Evolutionary conservation across 2,329 filamentous ascomycete genomes (phyloP), one percentile per base, ranked within the genome.

Genomic region (Colletotrichum sp.): DNA sequence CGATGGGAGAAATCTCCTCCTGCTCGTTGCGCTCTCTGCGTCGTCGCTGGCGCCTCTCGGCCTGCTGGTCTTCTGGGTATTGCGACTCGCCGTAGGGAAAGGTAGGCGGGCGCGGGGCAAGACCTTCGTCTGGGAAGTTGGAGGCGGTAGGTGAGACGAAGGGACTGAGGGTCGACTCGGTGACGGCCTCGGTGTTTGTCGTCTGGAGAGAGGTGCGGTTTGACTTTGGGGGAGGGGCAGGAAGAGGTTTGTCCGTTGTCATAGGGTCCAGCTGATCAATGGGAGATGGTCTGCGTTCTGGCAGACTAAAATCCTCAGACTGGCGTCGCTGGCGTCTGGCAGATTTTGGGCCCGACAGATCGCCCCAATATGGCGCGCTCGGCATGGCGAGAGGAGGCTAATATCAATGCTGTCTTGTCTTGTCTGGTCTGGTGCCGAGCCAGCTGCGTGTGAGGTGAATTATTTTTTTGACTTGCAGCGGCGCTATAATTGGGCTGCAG

Each of bases 91-190:
- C 85, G 82, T 89, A 89, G 71, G 89, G 87, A 72, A 90, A 87
- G 3, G 91, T 91, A n/a, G 90, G 86, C 52, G 91, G 91, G 73
- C 91, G 88, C 68, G 91, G 91, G 78, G 91, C 88, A 76, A 92
- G 86, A 30, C 90, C 91, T 78, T 88, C 85, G 70, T 83, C 85
- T 61, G 84, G 84, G 79, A 91, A 89, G 79, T 83, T 89, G 34
- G 90, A 87, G 69, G 86, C 82, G 60, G 87, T 87, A 56, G 91
- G 91, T 43, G 91, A 92, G 77, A 85, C 88, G 79, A 89, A 88
- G 61, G 91, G 90, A 79, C 89, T 92, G 80, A 89, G 87, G 62
- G 90, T 92, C 66, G 90, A 91, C 75, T 92, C 89, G 78, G 90
- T 90, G 70, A 86, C 86, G 78, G 88, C 87, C 77, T 91, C 89